Percentiles rank a stretch among this genome's conserved stretches.
These are phyloP conservation scores for Gaeumannomyces tritici DNA, from an alignment of 2,329 filamentous ascomycete species.

Conservation along the genomic window DNA sequence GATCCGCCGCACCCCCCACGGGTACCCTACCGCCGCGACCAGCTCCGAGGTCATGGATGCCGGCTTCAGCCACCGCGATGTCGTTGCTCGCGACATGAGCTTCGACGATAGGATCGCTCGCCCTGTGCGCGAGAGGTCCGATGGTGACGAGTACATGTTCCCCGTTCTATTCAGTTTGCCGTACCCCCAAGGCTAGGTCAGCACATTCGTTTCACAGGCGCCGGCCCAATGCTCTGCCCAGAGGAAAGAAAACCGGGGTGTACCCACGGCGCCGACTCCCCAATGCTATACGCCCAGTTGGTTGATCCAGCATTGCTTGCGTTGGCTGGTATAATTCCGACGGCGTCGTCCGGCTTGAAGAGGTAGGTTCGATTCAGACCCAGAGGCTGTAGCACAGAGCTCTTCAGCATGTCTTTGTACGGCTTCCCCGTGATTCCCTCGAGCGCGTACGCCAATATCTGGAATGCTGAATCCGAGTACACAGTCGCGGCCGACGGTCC, in stretches of 20 bases:
- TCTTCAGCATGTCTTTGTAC: constrained; percentile 17
- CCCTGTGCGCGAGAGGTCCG: constrained; percentile 31
- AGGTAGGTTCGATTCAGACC: constrained; percentile 18
- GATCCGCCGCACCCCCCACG: constrained; percentile 33
- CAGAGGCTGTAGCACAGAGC: constrained; percentile 20
- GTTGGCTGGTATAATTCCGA: constrained; percentile 14
- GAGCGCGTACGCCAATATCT: constrained; percentile 26
- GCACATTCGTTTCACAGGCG: not conserved
- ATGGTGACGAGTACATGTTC: constrained; percentile 31
- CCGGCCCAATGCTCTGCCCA: no score
- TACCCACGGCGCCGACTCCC: constrained; percentile 29
- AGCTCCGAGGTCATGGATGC: constrained; percentile 24
- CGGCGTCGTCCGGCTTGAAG: constrained; percentile 5
- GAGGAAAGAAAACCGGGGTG: not conserved
- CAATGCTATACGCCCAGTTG: constrained; percentile 24
- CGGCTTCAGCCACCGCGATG: constrained; percentile 35
- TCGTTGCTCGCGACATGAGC: constrained; percentile 22
- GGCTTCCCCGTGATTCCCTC: constrained; percentile 25
- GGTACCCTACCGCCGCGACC: constrained; percentile 26
- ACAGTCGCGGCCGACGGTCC: constrained; percentile 7
- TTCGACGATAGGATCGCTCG: constrained; percentile 28
- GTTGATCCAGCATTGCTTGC: constrained; percentile 6
- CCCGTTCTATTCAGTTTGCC: constrained; percentile 27
- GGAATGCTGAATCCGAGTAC: constrained; percentile 26
- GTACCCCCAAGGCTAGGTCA: constrained; percentile 7